Evolutionary conservation across 139 green algal genomes (phyloP).

Genomic region (Tetradesmus obliquus): DNA sequence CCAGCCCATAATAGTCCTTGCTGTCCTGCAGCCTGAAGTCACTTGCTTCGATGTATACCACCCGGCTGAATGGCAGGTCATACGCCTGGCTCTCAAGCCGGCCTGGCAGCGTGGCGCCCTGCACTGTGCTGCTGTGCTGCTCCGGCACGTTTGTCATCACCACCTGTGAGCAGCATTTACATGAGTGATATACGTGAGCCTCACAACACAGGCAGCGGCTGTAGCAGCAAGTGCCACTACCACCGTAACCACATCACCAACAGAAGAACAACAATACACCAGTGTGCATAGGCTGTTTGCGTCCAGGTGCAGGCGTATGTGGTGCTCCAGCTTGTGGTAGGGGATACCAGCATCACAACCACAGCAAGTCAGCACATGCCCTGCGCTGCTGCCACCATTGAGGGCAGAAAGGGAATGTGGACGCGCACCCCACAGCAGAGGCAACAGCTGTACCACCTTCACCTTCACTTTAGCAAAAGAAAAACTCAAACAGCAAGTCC

Average conservation of each 20-base stretch:
- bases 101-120: not conserved
- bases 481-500: not conserved
- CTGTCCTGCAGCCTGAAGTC: slow-evolving; percentile 94
- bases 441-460: not conserved
- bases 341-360: slow-evolving; percentile 54
- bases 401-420: not conserved
- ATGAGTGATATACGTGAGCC: not conserved
- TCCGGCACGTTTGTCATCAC: slow-evolving; percentile 89
- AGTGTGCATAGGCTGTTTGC: slow-evolving; percentile 56
- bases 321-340: slow-evolving; percentile 91
- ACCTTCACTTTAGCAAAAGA: not conserved
- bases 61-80: slow-evolving; percentile 78
- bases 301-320: slow-evolving; percentile 85
- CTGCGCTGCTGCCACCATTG: too few relatives aligned
- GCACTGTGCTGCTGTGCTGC: slow-evolving; percentile 50
- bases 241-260: too few relatives aligned
- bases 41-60: slow-evolving; percentile 95
- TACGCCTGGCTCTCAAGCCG: slow-evolving; percentile 51
- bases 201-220: not conserved
- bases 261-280: slow-evolving; percentile 31
- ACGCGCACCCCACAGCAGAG: not conserved
- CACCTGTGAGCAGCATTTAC: slow-evolving; percentile 65
- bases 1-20: slow-evolving; percentile 96
- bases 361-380: not conserved
- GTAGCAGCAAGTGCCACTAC: too few relatives aligned